These are phyloP conservation scores for Arachis stenosperma DNA, from an alignment of 306 rosid genomes.

Conservation along the genomic window DNA sequence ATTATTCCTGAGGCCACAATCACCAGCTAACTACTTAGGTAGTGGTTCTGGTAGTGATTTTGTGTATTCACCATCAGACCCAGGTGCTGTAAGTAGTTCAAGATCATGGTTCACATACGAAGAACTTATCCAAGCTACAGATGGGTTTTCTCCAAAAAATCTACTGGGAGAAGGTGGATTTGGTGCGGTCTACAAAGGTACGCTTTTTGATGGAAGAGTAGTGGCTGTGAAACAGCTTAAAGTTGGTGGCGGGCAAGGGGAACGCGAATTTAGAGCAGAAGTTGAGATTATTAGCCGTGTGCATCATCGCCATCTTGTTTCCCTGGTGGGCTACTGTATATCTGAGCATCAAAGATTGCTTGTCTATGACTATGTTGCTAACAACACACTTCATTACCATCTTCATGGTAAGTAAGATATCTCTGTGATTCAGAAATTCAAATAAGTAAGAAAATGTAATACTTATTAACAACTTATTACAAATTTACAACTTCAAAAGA, in stretches of 20 bases:
- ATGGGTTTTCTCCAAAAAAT: slow-evolving; percentile 69
- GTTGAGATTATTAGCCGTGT: slow-evolving; percentile 95
- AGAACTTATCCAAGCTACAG: slow-evolving; percentile 81
- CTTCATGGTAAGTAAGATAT: slow-evolving; percentile 78
- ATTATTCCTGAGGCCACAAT: slow-evolving; percentile 66
- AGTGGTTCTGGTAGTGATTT: slow-evolving; percentile 62
- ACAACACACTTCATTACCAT: slow-evolving; percentile 86
- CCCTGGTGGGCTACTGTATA: slow-evolving; percentile 94
- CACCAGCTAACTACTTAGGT: slow-evolving; percentile 61
- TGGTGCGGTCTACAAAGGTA: slow-evolving; percentile 97
- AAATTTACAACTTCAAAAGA: not conserved
- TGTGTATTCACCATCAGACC: slow-evolving; percentile 70
- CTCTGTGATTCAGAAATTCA: slow-evolving; percentile 31
- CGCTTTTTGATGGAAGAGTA: slow-evolving; percentile 76
- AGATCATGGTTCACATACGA: slow-evolving; percentile 79
- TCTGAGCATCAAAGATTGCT: slow-evolving; percentile 90
- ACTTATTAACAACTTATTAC: not conserved
- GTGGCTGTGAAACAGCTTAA: slow-evolving; percentile 96
- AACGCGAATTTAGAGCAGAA: slow-evolving; percentile 97
- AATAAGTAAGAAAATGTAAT: not conserved
- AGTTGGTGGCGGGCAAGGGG: slow-evolving; percentile 96
- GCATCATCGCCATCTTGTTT: slow-evolving; percentile 98
- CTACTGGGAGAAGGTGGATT: slow-evolving; percentile 98
- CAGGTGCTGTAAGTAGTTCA: slow-evolving; percentile 72
- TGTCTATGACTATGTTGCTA: slow-evolving; percentile 82